Evolutionary conservation across 1,284 basidiomycete species (phyloP), one percentile per base, ranked within the genome.

Genomic region (Tylopilus sp.): DNA sequence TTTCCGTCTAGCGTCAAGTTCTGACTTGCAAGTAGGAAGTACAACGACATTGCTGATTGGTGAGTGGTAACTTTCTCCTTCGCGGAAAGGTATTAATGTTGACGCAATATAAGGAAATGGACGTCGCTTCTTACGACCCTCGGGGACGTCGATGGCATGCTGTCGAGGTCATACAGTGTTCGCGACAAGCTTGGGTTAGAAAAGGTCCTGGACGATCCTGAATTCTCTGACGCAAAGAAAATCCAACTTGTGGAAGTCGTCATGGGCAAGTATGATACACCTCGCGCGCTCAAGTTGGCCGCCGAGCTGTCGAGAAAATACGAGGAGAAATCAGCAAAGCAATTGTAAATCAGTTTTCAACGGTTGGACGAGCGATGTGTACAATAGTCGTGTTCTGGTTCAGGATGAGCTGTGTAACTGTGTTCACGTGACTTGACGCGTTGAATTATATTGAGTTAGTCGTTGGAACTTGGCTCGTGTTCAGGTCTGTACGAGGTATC

Each of bases 211-310:
- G 71, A 78, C 15, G 73, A 84, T 58, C 53, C 67, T 1, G 61
- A 69, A 9, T 92, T 93, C 59, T 76, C 72, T 1, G 73, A 60
- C 30, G 79, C 82, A 4, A 72, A 79, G 41, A 76, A 77, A 63
- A 83, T 90, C 46, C 86, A 90, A 65, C 71, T 93, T 29, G 82
- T 93, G 8, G 90, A 93, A 68, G 76, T 93, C 9, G 71, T 85
- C 51, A 89, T 93, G 86, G 75, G 75, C 34, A 76, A 76, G 55
- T 71, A 77, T 26, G 91, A 93, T 66, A 87, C 87, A 0, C 90
- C 90, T 2, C 67, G 73, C 36, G 78, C 81, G 26, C 69, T 92
- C 51, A 71, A 77, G 61, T 66, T 69, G 48, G 74, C 77, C 55
- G 73, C 74, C 1, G 72, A 79, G 66, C 58, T 82, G 43, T 68